A percentile compares a stretch with the other conserved stretches of the same genome.
Conservation (phyloP, 2,329 filamentous ascomycete species). For the Sphaceloma murrayae region DNA sequence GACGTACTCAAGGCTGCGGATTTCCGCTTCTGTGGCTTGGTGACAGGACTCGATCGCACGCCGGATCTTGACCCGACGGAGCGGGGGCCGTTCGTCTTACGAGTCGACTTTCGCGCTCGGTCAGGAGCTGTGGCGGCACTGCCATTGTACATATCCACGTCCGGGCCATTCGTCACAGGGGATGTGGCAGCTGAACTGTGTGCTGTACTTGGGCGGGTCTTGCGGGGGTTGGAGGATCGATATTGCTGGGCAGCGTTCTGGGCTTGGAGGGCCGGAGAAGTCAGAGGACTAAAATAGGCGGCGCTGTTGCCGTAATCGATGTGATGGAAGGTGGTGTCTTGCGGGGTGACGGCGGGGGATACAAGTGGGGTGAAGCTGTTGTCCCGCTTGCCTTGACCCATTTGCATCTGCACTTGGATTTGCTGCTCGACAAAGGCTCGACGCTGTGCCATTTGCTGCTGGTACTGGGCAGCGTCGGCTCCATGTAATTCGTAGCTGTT, state of each 20-base stretch:
- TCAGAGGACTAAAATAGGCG: conserved; percentile 77
- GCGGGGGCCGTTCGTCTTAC: conserved; percentile 44
- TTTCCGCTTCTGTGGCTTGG: conserved; percentile 51
- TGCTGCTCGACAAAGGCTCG: conserved; percentile 55
- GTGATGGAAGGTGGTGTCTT: conserved; percentile 56
- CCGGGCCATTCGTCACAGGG: conserved; percentile 33
- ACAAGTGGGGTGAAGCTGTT: conserved; percentile 68
- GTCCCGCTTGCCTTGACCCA: conserved; percentile 60
- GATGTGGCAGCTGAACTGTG: conserved; percentile 41
- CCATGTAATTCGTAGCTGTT: conserved; percentile 68
- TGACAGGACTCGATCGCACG: conserved; percentile 62
- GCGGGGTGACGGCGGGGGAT: conserved; percentile 73
- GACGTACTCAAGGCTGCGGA: conserved; percentile 37
- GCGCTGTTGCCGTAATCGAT: conserved; percentile 55
- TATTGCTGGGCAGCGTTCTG: conserved; percentile 46
- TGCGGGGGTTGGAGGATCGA: conserved; percentile 28
- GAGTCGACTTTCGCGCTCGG: conserved; percentile 27
- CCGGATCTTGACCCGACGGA: conserved; percentile 34
- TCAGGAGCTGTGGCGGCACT: conserved; percentile 24
- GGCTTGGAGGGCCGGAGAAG: conserved; percentile 68
- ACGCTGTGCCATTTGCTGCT: conserved; percentile 44
- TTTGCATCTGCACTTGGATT: conserved; percentile 48
- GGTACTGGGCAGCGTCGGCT: conserved; percentile 44
- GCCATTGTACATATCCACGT: conserved; percentile 37
- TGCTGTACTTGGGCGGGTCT: conserved; percentile 46